phyloP scores from a whole-genome alignment of 1,284 basidiomycete species.

The Cryptococcus sp. region DNA sequence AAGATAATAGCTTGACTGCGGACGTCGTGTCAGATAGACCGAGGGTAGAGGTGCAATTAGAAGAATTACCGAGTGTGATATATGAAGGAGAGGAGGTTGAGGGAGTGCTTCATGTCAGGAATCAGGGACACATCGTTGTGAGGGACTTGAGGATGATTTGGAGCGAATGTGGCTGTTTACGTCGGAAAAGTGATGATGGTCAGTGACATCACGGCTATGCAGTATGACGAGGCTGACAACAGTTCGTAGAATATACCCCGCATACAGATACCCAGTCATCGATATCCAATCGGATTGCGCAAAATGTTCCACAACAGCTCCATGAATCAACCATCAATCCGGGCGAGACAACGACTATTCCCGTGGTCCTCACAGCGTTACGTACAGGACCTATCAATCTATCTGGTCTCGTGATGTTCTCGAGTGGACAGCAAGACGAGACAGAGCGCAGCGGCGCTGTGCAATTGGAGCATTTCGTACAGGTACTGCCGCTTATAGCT shows the following conservation, averaged over 20 bases:
- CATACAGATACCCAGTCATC: slow-evolving; percentile 19
- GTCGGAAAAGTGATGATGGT: slow-evolving; percentile 5
- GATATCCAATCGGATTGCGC: slow-evolving; percentile 31
- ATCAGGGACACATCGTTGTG: slow-evolving; percentile 40
- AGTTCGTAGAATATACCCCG: slow-evolving; percentile 14
- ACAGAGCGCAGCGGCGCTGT: slow-evolving; percentile 11
- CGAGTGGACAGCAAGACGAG: slow-evolving; percentile 17
- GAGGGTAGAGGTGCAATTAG: slow-evolving; percentile 33
- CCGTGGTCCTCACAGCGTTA: slow-evolving; percentile 24
- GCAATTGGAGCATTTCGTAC: slow-evolving; percentile 17
- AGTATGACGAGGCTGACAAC: not conserved
- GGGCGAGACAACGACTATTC: slow-evolving; percentile 24
- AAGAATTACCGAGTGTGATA: slow-evolving; percentile 30
- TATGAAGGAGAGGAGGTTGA: slow-evolving; percentile 44
- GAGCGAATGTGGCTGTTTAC: slow-evolving; percentile 30
- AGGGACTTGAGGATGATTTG: slow-evolving; percentile 38
- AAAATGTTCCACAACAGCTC: slow-evolving; percentile 17
- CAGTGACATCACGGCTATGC: not conserved
- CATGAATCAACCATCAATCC: slow-evolving; percentile 23
- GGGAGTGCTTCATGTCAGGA: slow-evolving; percentile 36
- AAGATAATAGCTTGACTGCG: slow-evolving; percentile 51
- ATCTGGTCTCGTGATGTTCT: slow-evolving; percentile 29
- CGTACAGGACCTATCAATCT: slow-evolving; percentile 28
- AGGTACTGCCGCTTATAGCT: slow-evolving; percentile 22
- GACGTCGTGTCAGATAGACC: slow-evolving; percentile 46